Conservation (phyloP, 2,329 filamentous ascomycete species). For the Exophiala phaeomuriformis region DNA sequence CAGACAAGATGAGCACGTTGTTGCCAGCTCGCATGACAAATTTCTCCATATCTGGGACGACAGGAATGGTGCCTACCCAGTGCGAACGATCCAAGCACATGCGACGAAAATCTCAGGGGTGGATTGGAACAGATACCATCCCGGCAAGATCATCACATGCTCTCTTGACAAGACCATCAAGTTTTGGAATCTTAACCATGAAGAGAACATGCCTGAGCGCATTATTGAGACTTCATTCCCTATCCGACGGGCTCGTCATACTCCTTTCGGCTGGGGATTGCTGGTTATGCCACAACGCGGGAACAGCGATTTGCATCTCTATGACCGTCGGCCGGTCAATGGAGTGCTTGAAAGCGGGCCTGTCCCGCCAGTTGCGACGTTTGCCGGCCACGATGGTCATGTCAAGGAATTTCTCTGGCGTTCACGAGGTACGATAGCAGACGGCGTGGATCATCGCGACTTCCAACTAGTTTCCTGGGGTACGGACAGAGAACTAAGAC, state of each 20-base stretch:
- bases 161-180: constrained; percentile 89
- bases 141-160: constrained; percentile 71
- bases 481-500: constrained; percentile 70
- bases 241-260: constrained; percentile 84
- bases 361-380: constrained; percentile 44
- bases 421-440: constrained; percentile 60
- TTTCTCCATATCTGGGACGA: constrained; percentile 88
- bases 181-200: constrained; percentile 73
- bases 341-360: constrained; percentile 30
- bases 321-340: constrained; percentile 51
- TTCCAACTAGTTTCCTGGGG: constrained; percentile 94
- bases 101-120: constrained; percentile 90
- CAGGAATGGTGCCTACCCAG: constrained; percentile 65
- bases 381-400: constrained; percentile 52
- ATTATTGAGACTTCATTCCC: constrained; percentile 77
- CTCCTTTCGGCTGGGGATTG: constrained; percentile 78
- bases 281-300: constrained; percentile 89
- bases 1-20: constrained; percentile 72
- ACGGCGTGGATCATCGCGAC: constrained; percentile 72
- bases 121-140: constrained; percentile 79
- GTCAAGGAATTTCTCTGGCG: constrained; percentile 92
- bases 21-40: constrained; percentile 85
- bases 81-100: constrained; percentile 80
- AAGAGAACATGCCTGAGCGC: constrained; percentile 60
- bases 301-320: constrained; percentile 76